A percentile compares a stretch with the other conserved stretches of the same genome.
Evolutionary conservation across 306 rosid species (phyloP).

Genomic region (Vicia villosa): DNA sequence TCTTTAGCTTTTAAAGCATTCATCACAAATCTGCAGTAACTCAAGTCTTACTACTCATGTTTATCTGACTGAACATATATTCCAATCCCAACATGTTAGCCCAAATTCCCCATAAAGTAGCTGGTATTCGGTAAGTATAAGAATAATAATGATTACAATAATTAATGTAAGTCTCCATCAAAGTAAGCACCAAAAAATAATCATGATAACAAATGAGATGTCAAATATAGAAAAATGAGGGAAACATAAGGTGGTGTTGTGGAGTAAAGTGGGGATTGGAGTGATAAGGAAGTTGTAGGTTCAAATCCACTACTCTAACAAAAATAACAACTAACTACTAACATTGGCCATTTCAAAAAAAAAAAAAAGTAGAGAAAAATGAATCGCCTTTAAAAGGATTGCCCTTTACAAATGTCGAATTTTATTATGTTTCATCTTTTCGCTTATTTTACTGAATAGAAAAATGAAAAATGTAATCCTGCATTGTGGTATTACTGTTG

Average conservation of each 20-base stretch:
- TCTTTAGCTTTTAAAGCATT: constrained; percentile 97
- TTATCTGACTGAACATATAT: constrained; percentile 24
- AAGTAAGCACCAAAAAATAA: background rate
- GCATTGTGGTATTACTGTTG: constrained; percentile 11
- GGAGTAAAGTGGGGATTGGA: too few species aligned
- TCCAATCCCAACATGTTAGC: constrained; percentile 23
- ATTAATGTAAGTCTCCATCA: constrained; percentile 14
- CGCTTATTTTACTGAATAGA: background rate
- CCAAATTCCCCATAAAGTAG: constrained; percentile 25
- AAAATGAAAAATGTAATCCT: constrained; percentile 2
- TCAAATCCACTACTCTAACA: too few species aligned
- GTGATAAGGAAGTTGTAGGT: too few species aligned
- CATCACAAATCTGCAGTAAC: constrained; percentile 85
- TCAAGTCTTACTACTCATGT: constrained; percentile 30
- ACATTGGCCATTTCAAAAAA: too few species aligned
- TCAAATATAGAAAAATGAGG: constrained; percentile 21
- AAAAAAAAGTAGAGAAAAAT: constrained; percentile 11
- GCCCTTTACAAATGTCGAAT: background rate
- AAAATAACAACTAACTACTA: too few species aligned
- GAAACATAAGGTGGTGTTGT: too few species aligned
- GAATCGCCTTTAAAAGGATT: background rate
- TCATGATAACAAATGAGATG: constrained; percentile 17
- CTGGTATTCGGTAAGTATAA: constrained; percentile 13
- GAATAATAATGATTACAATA: constrained; percentile 11
- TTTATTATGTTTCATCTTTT: background rate